Conservation (phyloP, 805 yeast genomes). For the Kuraishia molischiana region DNA sequence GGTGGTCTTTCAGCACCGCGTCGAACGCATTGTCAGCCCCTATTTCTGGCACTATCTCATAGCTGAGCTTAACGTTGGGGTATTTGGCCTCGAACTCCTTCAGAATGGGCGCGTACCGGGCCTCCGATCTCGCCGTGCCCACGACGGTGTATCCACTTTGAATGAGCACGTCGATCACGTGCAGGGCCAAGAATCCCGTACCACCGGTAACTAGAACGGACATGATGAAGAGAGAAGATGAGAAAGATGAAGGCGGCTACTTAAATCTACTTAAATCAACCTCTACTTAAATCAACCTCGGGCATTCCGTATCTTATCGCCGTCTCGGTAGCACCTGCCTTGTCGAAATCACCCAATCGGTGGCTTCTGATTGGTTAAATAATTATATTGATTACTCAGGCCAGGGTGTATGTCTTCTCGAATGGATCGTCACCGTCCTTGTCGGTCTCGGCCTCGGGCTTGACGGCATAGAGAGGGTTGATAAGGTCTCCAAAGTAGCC, state of each 20-base stretch:
- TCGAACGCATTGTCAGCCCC: conserved; percentile 34
- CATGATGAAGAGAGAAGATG: neutral
- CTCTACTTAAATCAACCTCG: neutral
- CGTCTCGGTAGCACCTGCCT: neutral
- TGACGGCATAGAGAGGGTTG: conserved; percentile 8
- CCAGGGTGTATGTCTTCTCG: neutral
- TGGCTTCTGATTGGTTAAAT: neutral
- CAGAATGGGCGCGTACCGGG: conserved; percentile 11
- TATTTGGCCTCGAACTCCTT: conserved; percentile 5
- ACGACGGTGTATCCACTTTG: conserved; percentile 18
- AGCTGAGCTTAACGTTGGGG: conserved; percentile 12
- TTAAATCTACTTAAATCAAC: neutral
- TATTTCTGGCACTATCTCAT: conserved; percentile 23
- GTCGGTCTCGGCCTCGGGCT: conserved; percentile 4
- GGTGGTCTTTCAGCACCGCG: conserved; percentile 25
- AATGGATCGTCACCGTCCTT: conserved; percentile 3
- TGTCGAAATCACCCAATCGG: neutral
- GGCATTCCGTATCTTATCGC: neutral
- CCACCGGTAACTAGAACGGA: conserved; percentile 41
- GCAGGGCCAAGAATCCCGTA: conserved; percentile 43
- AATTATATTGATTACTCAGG: neutral
- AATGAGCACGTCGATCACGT: conserved; percentile 31
- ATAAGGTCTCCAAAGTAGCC: conserved; percentile 8
- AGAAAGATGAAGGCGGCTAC: neutral
- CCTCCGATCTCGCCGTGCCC: conserved; percentile 17